Conservation (phyloP, 306 rosid genomes). For the Argentina anserina region DNA sequence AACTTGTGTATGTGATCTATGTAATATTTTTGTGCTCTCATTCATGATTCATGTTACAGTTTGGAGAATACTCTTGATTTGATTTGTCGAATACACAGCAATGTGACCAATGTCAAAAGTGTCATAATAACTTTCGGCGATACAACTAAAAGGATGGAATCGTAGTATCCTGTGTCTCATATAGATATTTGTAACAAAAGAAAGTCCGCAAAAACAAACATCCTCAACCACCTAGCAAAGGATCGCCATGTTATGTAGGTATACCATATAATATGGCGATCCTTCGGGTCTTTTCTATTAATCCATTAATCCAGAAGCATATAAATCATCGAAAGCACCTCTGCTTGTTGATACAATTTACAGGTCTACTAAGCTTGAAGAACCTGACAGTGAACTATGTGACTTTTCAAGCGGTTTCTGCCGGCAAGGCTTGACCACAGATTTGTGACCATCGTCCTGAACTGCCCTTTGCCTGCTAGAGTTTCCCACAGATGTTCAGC, state of each 20-base stretch:
- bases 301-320: conserved; percentile 12
- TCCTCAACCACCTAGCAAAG: conserved; percentile 27
- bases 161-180: conserved; percentile 28
- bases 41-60: background rate
- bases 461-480: conserved; percentile 70
- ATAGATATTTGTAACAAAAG: conserved; percentile 36
- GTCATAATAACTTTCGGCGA: background rate
- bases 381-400: conserved; percentile 87
- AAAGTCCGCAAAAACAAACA: conserved; percentile 34
- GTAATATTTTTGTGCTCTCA: background rate
- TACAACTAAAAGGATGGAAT: background rate
- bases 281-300: conserved; percentile 23
- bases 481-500: conserved; percentile 77
- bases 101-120: background rate
- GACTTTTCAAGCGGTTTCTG: conserved; percentile 74
- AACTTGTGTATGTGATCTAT: conserved; percentile 8
- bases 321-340: conserved; percentile 9
- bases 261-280: conserved; percentile 17
- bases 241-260: conserved; percentile 1
- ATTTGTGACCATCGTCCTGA: conserved; percentile 73
- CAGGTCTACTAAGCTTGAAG: conserved; percentile 63
- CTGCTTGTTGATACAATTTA: conserved; percentile 23
- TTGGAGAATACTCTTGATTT: background rate
- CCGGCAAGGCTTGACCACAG: conserved; percentile 82
- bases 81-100: background rate